Evolutionary conservation across 2,329 filamentous ascomycete genomes (phyloP).

Genomic region (Eutypella sp.): DNA sequence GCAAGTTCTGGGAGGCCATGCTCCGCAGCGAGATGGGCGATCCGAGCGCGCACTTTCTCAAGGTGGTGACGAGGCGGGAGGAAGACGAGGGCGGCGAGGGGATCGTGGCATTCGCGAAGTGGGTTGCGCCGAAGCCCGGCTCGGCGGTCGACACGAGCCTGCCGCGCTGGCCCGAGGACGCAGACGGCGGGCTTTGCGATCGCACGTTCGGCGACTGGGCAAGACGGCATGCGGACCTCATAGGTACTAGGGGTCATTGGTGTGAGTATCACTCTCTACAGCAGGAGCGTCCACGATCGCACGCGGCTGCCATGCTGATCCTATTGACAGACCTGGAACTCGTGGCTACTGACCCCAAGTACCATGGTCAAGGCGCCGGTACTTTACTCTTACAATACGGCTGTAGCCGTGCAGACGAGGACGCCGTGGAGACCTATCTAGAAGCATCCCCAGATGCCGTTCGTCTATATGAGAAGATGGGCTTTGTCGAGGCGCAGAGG

Average conservation of each 20-base stretch:
- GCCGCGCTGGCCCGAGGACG: neutral
- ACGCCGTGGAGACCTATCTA: neutral
- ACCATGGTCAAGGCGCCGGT: neutral
- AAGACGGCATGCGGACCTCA: neutral
- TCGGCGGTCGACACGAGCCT: neutral
- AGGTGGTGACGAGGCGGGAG: neutral
- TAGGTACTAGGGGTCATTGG: neutral
- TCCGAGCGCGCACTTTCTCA: neutral
- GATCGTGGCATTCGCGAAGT: neutral
- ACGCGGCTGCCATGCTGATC: too few relatives aligned
- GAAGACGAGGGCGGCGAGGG: neutral
- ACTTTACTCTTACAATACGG: neutral
- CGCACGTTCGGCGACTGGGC: slow-evolving; percentile 1
- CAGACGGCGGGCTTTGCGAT: neutral
- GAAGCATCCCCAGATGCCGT: neutral
- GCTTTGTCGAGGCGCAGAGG: neutral
- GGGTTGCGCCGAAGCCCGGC: neutral
- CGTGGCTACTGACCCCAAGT: neutral
- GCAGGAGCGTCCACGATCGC: too few relatives aligned
- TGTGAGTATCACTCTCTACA: too few relatives aligned
- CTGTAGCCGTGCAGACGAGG: neutral
- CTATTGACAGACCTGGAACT: slow-evolving; percentile 1
- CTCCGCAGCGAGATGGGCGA: slow-evolving; percentile 1
- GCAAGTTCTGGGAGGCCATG: slow-evolving; percentile 1
- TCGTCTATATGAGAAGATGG: neutral